Evolutionary conservation across 2,329 filamentous ascomycete species (phyloP).

Genomic region (Nemania sp.): DNA sequence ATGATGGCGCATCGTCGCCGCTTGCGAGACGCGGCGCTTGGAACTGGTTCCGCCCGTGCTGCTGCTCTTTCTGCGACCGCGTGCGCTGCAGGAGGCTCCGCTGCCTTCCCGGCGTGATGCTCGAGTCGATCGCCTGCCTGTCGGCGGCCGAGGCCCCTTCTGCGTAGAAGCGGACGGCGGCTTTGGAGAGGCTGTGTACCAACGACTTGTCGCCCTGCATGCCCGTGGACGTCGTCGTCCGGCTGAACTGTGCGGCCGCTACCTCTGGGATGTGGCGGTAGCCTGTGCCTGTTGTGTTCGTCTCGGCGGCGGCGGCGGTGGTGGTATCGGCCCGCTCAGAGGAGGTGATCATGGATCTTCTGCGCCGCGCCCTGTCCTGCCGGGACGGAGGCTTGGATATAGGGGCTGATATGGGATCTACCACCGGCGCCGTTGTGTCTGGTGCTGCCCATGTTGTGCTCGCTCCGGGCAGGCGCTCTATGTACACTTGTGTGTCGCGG

Average conservation of each 20-base stretch:
- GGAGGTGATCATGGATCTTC: slow-evolving; percentile 24
- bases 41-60: slow-evolving; percentile 59
- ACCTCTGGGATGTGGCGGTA: slow-evolving; percentile 66
- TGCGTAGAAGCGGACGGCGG: slow-evolving; percentile 57
- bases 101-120: slow-evolving; percentile 53
- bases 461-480: slow-evolving; percentile 22
- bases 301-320: slow-evolving; percentile 5
- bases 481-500: slow-evolving; percentile 28
- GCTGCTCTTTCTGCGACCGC: slow-evolving; percentile 55
- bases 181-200: slow-evolving; percentile 58
- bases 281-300: slow-evolving; percentile 4
- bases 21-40: slow-evolving; percentile 47
- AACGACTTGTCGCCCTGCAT: slow-evolving; percentile 51
- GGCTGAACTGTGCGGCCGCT: slow-evolving; percentile 66
- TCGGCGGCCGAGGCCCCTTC: slow-evolving; percentile 49
- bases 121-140: slow-evolving; percentile 44
- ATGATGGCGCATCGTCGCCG: too few species aligned
- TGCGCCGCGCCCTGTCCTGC: slow-evolving; percentile 42
- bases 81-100: slow-evolving; percentile 53
- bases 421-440: slow-evolving; percentile 15
- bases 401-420: slow-evolving; percentile 15
- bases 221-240: slow-evolving; percentile 62
- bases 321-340: background rate
- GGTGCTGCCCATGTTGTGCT: slow-evolving; percentile 18
- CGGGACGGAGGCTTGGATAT: slow-evolving; percentile 36